These are phyloP conservation scores for Pseudozyma hubeiensis DNA, from an alignment of 1,284 basidiomycete genomes.

Conservation along the genomic window DNA sequence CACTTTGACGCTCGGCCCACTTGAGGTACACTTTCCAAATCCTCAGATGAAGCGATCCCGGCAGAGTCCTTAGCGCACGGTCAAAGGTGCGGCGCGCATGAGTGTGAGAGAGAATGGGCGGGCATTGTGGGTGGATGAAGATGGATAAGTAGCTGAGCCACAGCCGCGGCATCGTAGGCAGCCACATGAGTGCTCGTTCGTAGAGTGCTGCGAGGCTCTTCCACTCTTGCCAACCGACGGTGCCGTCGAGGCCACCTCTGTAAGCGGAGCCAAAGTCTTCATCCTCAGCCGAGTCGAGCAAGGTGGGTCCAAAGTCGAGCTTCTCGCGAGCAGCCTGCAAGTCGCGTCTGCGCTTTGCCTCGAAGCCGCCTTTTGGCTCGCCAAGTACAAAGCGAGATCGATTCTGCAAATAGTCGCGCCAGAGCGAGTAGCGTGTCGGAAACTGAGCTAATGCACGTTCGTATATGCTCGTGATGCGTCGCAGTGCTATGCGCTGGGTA, in stretches of 20 bases:
- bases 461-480: conserved; percentile 88
- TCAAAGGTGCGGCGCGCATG: conserved; percentile 95
- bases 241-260: conserved; percentile 85
- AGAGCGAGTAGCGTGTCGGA: conserved; percentile 89
- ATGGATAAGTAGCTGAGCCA: conserved; percentile 94
- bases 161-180: conserved; percentile 90
- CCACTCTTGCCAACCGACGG: conserved; percentile 96
- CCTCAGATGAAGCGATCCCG: conserved; percentile 90
- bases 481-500: conserved; percentile 79
- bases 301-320: conserved; percentile 73
- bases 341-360: conserved; percentile 68
- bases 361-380: conserved; percentile 70
- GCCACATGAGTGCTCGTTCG: conserved; percentile 92
- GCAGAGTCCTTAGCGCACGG: conserved; percentile 90
- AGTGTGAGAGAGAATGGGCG: conserved; percentile 82
- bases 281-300: conserved; percentile 55
- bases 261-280: conserved; percentile 81
- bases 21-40: conserved; percentile 95
- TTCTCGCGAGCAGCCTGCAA: conserved; percentile 71
- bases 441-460: conserved; percentile 90
- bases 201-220: conserved; percentile 85
- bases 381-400: conserved; percentile 90
- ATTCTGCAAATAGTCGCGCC: conserved; percentile 89
- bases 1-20: conserved; percentile 88
- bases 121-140: conserved; percentile 90